Base-by-base conservation (phyloP, 495 filamentous ascomycete species). In the Staphylotrichum longicolle region DNA sequence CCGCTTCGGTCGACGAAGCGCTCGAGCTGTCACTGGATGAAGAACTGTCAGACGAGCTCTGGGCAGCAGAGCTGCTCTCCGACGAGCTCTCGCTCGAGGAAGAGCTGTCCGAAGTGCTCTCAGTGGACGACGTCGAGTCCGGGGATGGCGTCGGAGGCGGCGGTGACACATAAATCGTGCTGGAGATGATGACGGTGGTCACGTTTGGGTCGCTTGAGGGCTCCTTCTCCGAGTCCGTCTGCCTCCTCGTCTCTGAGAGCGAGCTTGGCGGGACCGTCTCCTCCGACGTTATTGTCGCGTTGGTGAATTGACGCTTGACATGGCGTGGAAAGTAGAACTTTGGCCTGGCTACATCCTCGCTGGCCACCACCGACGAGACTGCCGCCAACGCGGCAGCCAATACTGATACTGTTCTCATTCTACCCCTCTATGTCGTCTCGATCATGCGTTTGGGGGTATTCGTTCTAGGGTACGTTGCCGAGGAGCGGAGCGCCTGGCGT, bases 321-420 rank as follows among this genome's bases (percentile, higher is more conserved):
- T 86, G 78, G 46, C 77, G 75, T 9, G 84, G 85, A 62, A 85
- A 85, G 72, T 87, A 87, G 64, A 80, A 80, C 65, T 74, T 80
- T 7, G 83, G 83, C 65, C 70, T 72, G 45, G 80, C 74, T 33
- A 74, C 68, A 37, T 79, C 77, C 49, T 65, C 41, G 37, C 27
- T 57, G 11, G 67, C 74, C 57, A 75, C 78, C 48, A 83, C 72
- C 27, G 80, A 77, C 58, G 82, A 75, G 65, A 79, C 74, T 33
- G 80, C 73, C 61, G 80, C 78, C 63, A 85, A 64, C 40, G 82
- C 78, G 64, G 80, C 82, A 57, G 80, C 74, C 59, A 85, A 63
- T 47, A 80, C 61, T 33, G 81, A 77, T 62, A 71, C 72, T 62
- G 80, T 79, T 68, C 74, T 80, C 76, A 83, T 81, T 51, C 63